phyloP scores from a whole-genome alignment of 176 grass and related monocot species.

The barley (Hordeum vulgare) region MorexV3_pseudomolecules_assembly NC_058522.1:519280833-519281332 shows the following conservation, averaged over 20 bases:
- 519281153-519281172: not conserved
- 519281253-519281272: not conserved
- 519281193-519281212: not conserved
- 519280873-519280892: conserved; percentile 56
- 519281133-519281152: no score
- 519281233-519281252: no score
- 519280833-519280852: conserved; percentile 59
- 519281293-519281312: not conserved
- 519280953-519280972: conserved; percentile 19
- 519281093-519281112: not conserved
- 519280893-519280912: conserved; percentile 68
- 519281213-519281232: no score
- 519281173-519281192: not conserved
- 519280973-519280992: not conserved
- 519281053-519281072: not conserved
- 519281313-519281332: not conserved
- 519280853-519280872: conserved; percentile 52
- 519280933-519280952: not conserved
- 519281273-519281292: not conserved
- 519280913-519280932: conserved; percentile 51
- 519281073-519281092: not conserved
- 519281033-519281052: not conserved
- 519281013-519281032: not conserved
- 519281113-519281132: no score
- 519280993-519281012: not conserved